Conservation (phyloP, 345 rosid genomes). For the sweet orange (Citrus sinensis) region DNA sequence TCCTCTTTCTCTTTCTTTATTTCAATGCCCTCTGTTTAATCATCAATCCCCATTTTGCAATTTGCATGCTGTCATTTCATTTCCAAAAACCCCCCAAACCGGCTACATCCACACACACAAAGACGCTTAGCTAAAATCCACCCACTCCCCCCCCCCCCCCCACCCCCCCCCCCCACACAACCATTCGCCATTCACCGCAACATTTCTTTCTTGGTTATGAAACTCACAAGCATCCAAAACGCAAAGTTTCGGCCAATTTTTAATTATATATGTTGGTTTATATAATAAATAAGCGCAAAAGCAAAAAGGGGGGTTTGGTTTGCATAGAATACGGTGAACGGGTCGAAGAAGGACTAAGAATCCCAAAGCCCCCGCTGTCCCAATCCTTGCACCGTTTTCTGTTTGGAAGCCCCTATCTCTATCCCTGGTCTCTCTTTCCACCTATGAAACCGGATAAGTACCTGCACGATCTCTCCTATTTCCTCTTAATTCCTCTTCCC, state of each 20-base stretch:
- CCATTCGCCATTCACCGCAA: neutral
- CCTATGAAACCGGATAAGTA: no score
- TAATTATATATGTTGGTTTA: neutral
- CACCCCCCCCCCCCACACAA: slow-evolving; percentile 34
- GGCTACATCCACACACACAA: slow-evolving; percentile 14
- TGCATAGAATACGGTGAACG: slow-evolving; percentile 41
- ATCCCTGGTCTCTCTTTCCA: no score
- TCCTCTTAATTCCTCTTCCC: neutral
- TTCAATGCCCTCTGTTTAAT: no score
- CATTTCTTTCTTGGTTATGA: neutral
- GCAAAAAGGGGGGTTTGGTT: neutral
- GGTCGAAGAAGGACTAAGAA: slow-evolving; percentile 16
- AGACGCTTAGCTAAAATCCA: slow-evolving; percentile 58
- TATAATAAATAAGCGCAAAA: neutral
- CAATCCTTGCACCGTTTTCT: slow-evolving; percentile 37
- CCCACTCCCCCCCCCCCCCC: slow-evolving; percentile 30
- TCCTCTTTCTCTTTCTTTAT: no score
- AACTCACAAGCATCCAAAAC: slow-evolving; percentile 28
- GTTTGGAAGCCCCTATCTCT: slow-evolving; percentile 35
- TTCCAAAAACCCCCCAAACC: neutral
- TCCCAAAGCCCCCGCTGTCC: slow-evolving; percentile 42
- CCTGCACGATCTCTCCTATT: neutral
- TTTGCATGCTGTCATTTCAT: neutral
- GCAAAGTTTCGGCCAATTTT: slow-evolving; percentile 13
- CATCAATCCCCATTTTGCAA: no score